Evolutionary conservation across 306 rosid genomes (phyloP).

Genomic region (Cucumis cinereus): DNA sequence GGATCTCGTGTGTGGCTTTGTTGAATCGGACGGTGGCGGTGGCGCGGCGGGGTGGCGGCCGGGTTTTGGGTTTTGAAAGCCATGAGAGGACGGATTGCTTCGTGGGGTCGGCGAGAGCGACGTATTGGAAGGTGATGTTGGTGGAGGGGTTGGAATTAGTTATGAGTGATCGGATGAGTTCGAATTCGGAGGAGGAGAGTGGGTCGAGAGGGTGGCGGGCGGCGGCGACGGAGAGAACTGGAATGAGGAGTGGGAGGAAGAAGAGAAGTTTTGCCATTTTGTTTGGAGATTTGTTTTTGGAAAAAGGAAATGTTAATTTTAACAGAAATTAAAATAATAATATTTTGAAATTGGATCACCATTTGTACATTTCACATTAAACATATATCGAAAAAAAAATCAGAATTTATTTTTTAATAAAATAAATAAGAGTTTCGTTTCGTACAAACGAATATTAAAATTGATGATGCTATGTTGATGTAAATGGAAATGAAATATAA

Average conservation of each 20-base stretch:
- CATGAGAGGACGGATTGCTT: conserved; percentile 30
- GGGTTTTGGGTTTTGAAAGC: conserved; percentile 14
- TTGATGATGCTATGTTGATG: no score
- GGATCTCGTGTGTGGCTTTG: conserved; percentile 28
- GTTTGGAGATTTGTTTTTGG: not conserved
- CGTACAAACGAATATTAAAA: no score
- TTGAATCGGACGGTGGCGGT: conserved; percentile 22
- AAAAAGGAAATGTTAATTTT: no score
- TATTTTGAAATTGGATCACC: no score
- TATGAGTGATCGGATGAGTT: conserved; percentile 19
- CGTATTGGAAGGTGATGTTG: conserved; percentile 32
- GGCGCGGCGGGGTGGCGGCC: conserved; percentile 34
- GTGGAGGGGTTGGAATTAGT: not conserved
- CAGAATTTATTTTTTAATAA: no score
- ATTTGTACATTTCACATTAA: no score
- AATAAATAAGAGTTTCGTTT: no score
- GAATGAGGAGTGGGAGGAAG: not conserved
- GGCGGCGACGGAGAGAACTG: not conserved
- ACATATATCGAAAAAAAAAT: no score
- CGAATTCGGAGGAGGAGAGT: conserved; percentile 22
- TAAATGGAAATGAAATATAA: no score
- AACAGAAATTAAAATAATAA: no score
- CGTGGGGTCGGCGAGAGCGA: conserved; percentile 45
- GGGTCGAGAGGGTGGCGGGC: conserved; percentile 43
- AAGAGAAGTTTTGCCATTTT: not conserved